Conservation (phyloP, 1,284 basidiomycete genomes). For the Ganoderma multipileum region DNA sequence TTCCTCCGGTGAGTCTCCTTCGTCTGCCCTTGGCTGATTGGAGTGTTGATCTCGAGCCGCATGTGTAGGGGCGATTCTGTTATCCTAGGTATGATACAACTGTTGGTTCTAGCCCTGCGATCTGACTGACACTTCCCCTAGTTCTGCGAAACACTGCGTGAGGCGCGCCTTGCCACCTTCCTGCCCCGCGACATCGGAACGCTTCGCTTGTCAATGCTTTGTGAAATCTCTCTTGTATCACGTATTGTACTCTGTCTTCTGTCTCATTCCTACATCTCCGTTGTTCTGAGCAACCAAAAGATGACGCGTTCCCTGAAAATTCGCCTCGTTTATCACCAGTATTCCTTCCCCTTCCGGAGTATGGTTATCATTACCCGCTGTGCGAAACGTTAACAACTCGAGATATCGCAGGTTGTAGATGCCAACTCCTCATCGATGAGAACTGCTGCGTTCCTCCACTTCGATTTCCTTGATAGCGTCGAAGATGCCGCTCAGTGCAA, state of each 20-base stretch:
- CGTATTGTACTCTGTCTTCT: constrained; percentile 29
- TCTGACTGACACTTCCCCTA: constrained; percentile 40
- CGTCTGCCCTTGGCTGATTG: constrained; percentile 1
- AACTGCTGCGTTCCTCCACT: constrained; percentile 32
- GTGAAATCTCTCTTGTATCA: constrained; percentile 24
- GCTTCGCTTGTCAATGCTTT: constrained; percentile 12
- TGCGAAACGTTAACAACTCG: background rate
- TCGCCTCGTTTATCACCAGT: background rate
- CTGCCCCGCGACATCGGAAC: background rate
- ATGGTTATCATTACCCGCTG: background rate
- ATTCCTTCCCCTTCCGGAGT: background rate
- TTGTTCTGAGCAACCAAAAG: constrained; percentile 6
- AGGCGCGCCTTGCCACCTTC: constrained; percentile 7
- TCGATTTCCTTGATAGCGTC: constrained; percentile 47
- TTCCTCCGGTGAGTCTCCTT: constrained; percentile 72
- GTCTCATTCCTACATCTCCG: background rate
- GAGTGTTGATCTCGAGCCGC: constrained; percentile 20
- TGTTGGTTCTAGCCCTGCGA: constrained; percentile 6
- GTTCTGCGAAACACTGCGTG: constrained; percentile 89
- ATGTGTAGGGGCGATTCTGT: constrained; percentile 87
- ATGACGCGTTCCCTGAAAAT: background rate
- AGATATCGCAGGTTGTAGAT: background rate
- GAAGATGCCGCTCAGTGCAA: constrained; percentile 62
- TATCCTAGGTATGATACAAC: constrained; percentile 78
- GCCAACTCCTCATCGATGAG: constrained; percentile 3